These are phyloP conservation scores for Zopfia rhizophila DNA, from an alignment of 2,329 filamentous ascomycete species.

Conservation along the genomic window DNA sequence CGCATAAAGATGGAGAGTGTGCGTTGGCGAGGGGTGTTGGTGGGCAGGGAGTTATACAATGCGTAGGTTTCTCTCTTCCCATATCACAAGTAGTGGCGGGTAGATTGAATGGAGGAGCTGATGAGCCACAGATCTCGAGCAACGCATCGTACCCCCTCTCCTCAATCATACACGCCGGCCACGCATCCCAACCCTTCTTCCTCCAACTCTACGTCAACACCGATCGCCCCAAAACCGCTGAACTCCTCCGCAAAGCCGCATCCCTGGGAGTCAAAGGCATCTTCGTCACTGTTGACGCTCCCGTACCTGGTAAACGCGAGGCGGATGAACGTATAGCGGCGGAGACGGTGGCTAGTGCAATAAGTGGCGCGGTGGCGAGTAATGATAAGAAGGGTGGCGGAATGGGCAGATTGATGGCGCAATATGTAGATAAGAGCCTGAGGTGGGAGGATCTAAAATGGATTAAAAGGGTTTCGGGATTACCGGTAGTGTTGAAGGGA, in stretches of 20 bases:
- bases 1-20: constrained; percentile 36
- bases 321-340: constrained; percentile 24
- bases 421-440: constrained; percentile 65
- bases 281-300: constrained; percentile 30
- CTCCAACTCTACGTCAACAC: constrained; percentile 32
- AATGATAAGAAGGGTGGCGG: constrained; percentile 66
- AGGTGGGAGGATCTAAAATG: constrained; percentile 56
- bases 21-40: constrained; percentile 30
- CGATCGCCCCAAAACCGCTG: constrained; percentile 12
- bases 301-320: constrained; percentile 29
- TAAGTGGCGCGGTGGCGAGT: constrained; percentile 54
- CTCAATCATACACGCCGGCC: constrained; percentile 20
- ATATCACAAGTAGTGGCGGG: no score
- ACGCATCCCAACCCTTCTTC: constrained; percentile 15
- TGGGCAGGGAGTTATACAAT: constrained; percentile 31
- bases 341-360: constrained; percentile 9
- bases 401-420: constrained; percentile 65
- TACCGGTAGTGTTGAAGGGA: constrained; percentile 52
- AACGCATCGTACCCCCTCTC: constrained; percentile 31
- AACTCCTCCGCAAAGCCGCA: constrained; percentile 10
- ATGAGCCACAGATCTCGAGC: constrained; percentile 25
- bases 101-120: no score
- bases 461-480: constrained; percentile 38
- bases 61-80: no score
- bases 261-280: constrained; percentile 20